Base-by-base conservation (phyloP, 495 filamentous ascomycete genomes). In the Penicillium turbatum region DNA sequence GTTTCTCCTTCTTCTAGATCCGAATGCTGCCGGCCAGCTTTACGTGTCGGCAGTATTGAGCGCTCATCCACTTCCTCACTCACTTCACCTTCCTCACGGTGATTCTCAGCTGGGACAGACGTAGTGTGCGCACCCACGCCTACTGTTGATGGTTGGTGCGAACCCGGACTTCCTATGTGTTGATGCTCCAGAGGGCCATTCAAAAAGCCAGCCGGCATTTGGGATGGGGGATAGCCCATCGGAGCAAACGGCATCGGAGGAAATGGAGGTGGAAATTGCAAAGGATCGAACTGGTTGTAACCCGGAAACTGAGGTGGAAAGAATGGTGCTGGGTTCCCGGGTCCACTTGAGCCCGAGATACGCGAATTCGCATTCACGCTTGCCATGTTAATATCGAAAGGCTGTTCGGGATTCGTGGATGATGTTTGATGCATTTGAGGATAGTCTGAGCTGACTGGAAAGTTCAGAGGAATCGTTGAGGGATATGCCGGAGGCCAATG, bases 71-170 rank as follows among this genome's bases (percentile, higher is more conserved):
- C 84, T 0, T 74, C 77, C 54, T 90, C 87, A 57, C 84, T 88
- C 15, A 91, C 61, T 61, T 92, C 88, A 1, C 86, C 87, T 60
- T 92, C 88, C 55, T 93, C 88, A 30, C 79, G 75, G 47, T 69
- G 56, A 2, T 24, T 34, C 40, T 65, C 40, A 24, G 64, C 50
- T 0, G 43, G 34, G 7, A 46, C 49, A 8, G 58, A 48, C 7
- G 1, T 44, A 8, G 44, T n/a, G 34, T 51, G 45, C 1, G 15
- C 47, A 30, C 51, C 32, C 2, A 30, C 19, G 9, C 55, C 60
- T 7, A 52, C 48, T 4, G 56, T 53, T 12, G 48, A 55, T 16
- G 36, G 21, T 34, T 29, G 24, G 15, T 38, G 46, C 12, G 46
- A 34, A 17, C 21, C 45, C 27, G 35, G 13, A n/a, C 34, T 16